These are phyloP conservation scores for Coriaria nepalensis DNA, from an alignment of 306 rosid species.

Conservation along the genomic window DNA sequence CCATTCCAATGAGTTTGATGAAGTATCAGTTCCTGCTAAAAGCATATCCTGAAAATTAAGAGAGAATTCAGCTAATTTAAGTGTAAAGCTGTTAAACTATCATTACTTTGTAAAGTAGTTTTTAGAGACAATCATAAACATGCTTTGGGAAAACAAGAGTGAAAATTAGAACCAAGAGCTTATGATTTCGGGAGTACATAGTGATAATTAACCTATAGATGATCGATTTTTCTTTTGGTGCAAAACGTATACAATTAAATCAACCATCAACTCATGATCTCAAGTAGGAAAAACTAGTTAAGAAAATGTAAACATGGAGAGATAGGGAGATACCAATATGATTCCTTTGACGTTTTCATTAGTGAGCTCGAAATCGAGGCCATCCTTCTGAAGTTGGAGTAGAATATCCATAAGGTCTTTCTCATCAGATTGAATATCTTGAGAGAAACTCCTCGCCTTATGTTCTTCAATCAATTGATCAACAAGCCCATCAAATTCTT, in stretches of 20 bases:
- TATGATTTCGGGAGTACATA: no score
- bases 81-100: no score
- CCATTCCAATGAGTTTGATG: constrained; percentile 28
- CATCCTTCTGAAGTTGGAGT: constrained; percentile 19
- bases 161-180: no score
- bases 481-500: constrained; percentile 21
- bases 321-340: constrained; percentile 1
- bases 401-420: constrained; percentile 24
- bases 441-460: background rate
- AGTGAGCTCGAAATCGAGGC: constrained; percentile 14
- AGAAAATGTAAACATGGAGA: background rate
- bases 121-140: no score
- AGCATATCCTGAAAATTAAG: constrained; percentile 38
- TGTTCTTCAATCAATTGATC: constrained; percentile 32
- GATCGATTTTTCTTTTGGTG: no score
- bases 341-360: constrained; percentile 13
- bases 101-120: no score
- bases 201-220: no score
- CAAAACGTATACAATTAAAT: no score
- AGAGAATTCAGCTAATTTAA: background rate
- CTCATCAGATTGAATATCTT: background rate
- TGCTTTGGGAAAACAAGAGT: no score
- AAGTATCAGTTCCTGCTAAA: constrained; percentile 23
- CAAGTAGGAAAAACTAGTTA: no score
- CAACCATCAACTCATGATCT: no score